Base-by-base conservation (phyloP, 2,329 filamentous ascomycete genomes). In the Aspergillus pseudoterreus region DNA sequence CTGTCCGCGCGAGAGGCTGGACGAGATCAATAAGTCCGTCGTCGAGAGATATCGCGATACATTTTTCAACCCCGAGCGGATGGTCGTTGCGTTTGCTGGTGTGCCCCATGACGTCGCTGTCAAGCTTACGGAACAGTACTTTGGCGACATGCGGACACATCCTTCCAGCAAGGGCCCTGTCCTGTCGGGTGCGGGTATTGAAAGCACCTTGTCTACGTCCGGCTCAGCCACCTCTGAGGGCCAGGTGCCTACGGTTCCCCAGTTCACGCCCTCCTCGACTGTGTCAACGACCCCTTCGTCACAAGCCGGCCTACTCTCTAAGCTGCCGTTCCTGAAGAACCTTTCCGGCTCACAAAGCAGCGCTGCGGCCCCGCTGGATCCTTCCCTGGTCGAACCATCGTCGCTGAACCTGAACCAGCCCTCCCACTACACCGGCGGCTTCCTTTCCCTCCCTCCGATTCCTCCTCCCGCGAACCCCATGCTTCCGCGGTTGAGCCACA, bases 31-130 rank as follows among this genome's bases (percentile, higher is more conserved):
- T 66, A 82, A 82, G 60, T 74, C 79, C 24, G 85, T 88, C 6
- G 84, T 97, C 47, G 77, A 87, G 63, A 82, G 85, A 54, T 99
- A 99, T 68, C 78, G 92, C 36, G 82, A 87, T 47, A 76, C 85
- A 1, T 96, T 97, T 66, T 97, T 91, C 76, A 82, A 83, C 47
- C 94, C 94, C 0, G 92, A 97, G 68, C 79, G 90, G 53, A 95
- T 95, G 66, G 94, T 99, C 0, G 84, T 99, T 44, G 94, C 94
- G 0, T 97, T 96, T 75, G 94, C 92, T 2, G 94, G 94, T 30
- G 88, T 97, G 8, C 80, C 89, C 52, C 94, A 99, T 69, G 73
- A 78, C 6, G 82, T 89, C 63, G 94, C 94, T 17, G 84, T 97
- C 30, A 80, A 79, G 62, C 74, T 97, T 58, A 84, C 91, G 2